These are phyloP conservation scores for Linanthus parryae DNA, from an alignment of 148 eudicot genomes.

Conservation along the genomic window DNA sequence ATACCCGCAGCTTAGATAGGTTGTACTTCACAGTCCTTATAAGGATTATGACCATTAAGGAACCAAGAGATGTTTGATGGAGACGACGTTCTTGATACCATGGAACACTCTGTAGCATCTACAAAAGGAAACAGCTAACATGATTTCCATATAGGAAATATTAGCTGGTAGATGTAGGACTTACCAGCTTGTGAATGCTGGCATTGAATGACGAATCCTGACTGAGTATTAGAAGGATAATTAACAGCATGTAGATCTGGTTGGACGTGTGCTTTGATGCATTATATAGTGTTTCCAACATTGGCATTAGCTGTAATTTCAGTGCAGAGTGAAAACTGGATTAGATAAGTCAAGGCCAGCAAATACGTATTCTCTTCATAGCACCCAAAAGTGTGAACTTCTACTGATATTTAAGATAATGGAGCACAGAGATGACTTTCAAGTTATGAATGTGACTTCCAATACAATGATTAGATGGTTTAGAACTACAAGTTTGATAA, in stretches of 20 bases:
- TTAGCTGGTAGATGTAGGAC: slow-evolving; percentile 9
- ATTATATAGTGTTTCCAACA: slow-evolving; percentile 82
- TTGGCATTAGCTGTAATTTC: slow-evolving; percentile 72
- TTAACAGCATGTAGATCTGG: slow-evolving; percentile 91
- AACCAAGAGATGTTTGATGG: slow-evolving; percentile 83
- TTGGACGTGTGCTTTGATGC: slow-evolving; percentile 76
- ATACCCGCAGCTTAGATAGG: slow-evolving; percentile 82
- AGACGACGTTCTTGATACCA: slow-evolving; percentile 92
- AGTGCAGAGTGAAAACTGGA: slow-evolving; percentile 10
- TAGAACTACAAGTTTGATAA: no score
- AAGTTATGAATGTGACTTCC: no score
- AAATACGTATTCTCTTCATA: background rate
- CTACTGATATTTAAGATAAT: no score
- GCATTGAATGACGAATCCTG: slow-evolving; percentile 96
- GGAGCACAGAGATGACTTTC: no score
- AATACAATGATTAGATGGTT: no score
- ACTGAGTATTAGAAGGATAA: slow-evolving; percentile 87
- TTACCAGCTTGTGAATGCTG: slow-evolving; percentile 89
- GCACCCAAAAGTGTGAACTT: background rate
- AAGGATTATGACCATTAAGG: slow-evolving; percentile 78
- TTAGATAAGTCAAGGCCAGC: no score
- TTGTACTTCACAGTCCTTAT: slow-evolving; percentile 93
- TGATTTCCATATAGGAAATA: background rate
- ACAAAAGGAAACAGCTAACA: no score
- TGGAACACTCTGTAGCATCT: slow-evolving; percentile 81